phyloP scores from a whole-genome alignment of 1,284 basidiomycete species.

The Cystobasidium slooffiae region DNA sequence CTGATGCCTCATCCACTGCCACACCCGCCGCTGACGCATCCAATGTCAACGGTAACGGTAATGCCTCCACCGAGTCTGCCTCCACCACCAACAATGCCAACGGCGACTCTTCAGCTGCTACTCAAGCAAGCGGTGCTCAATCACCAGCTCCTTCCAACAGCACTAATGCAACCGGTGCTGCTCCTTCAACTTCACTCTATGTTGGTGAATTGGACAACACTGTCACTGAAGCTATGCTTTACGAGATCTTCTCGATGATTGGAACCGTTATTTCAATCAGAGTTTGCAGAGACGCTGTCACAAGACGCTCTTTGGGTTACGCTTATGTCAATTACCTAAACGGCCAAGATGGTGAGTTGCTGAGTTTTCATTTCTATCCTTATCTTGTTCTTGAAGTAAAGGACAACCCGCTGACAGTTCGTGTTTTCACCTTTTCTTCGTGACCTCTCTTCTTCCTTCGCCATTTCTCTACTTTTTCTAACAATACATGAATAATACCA shows the following conservation, averaged over 20 bases:
- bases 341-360: slow-evolving; percentile 78
- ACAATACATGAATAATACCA: too few species aligned
- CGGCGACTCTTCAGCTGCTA: slow-evolving; percentile 31
- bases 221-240: slow-evolving; percentile 99
- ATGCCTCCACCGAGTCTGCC: slow-evolving; percentile 26
- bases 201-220: slow-evolving; percentile 98
- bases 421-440: neutral
- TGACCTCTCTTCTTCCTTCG: slow-evolving; percentile 41
- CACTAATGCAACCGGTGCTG: slow-evolving; percentile 21
- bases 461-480: too few species aligned
- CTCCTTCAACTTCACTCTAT: slow-evolving; percentile 77
- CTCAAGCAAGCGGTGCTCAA: slow-evolving; percentile 40
- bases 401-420: too few species aligned
- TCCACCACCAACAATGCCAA: slow-evolving; percentile 24
- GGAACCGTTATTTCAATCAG: slow-evolving; percentile 98
- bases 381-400: too few species aligned
- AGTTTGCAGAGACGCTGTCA: slow-evolving; percentile 99
- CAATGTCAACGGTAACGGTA: slow-evolving; percentile 32
- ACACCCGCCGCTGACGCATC: neutral
- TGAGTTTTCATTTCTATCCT: slow-evolving; percentile 37
- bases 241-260: slow-evolving; percentile 99
- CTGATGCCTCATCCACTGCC: slow-evolving; percentile 47
- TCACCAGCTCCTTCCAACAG: slow-evolving; percentile 44
- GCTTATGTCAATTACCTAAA: slow-evolving; percentile 99
- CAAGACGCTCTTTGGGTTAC: slow-evolving; percentile 98